Conservation (phyloP, 2,329 filamentous ascomycete genomes). For the Podosphaera aphanis region DNA sequence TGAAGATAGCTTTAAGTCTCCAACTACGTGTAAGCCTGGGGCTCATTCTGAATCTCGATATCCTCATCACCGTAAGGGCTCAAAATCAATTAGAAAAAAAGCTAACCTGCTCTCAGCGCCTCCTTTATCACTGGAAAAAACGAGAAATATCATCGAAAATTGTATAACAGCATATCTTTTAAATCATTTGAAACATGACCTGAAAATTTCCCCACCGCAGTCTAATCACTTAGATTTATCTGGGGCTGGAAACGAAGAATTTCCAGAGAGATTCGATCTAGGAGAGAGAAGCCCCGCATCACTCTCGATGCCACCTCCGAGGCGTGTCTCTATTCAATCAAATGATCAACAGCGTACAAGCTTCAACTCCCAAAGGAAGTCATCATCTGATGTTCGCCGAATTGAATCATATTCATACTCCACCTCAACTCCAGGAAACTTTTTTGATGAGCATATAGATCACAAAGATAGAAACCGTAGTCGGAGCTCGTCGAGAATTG, state of each 20-base stretch:
- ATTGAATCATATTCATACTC: slow-evolving; percentile 8
- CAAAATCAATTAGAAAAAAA: neutral
- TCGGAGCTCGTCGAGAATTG: neutral
- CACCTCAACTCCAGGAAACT: slow-evolving; percentile 10
- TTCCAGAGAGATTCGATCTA: neutral
- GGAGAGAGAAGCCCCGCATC: neutral
- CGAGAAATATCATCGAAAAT: slow-evolving; percentile 30
- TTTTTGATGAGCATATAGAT: slow-evolving; percentile 8
- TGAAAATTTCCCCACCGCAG: neutral
- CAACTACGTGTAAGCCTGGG: slow-evolving; percentile 6
- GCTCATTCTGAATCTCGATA: slow-evolving; percentile 3
- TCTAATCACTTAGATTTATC: too few species aligned
- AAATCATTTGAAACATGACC: slow-evolving; percentile 13
- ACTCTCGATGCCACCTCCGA: neutral
- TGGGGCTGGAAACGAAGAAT: neutral
- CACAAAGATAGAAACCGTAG: slow-evolving; percentile 3
- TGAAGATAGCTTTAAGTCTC: slow-evolving; percentile 10
- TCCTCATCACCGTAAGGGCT: neutral
- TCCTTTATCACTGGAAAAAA: slow-evolving; percentile 35
- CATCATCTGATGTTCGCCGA: neutral
- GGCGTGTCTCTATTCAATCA: slow-evolving; percentile 5
- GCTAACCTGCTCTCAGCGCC: slow-evolving; percentile 14
- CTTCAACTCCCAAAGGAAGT: neutral
- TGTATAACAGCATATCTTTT: slow-evolving; percentile 28
- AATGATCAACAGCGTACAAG: slow-evolving; percentile 1